Evolutionary conservation across 2,329 filamentous ascomycete species (phyloP).

Genomic region (Trichophyton rubrum): DNA sequence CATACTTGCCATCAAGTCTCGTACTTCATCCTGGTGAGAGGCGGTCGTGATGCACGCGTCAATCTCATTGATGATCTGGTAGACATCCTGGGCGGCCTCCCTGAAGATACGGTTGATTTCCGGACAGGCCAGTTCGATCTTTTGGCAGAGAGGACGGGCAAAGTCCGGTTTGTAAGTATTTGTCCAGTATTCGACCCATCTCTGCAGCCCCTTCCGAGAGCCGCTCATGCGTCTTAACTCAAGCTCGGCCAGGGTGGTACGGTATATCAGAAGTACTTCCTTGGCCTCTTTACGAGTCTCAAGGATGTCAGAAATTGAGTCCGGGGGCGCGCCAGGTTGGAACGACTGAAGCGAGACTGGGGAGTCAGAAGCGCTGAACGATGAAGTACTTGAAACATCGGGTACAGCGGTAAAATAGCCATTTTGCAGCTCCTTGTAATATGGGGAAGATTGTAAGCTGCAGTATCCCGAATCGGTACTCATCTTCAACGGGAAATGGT

Average conservation of each 20-base stretch:
- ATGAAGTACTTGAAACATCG: not conserved
- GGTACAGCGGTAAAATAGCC: not conserved
- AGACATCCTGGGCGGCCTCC: constrained; percentile 17
- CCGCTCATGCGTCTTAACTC: constrained; percentile 23
- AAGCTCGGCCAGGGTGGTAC: constrained; percentile 18
- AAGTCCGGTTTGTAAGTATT: constrained; percentile 17
- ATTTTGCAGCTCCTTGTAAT: not conserved
- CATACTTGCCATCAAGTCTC: constrained; percentile 17
- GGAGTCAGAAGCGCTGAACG: not conserved
- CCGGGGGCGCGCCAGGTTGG: not conserved
- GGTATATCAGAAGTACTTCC: constrained; percentile 19
- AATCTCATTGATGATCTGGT: constrained; percentile 16
- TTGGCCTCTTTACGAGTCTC: constrained; percentile 14
- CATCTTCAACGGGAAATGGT: not conserved
- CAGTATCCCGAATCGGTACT: not conserved
- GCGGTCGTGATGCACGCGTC: constrained; percentile 14
- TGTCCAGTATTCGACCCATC: constrained; percentile 23
- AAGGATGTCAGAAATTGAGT: constrained; percentile 12
- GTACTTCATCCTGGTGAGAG: constrained; percentile 16
- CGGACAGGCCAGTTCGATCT: constrained; percentile 11
- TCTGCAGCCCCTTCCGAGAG: constrained; percentile 18
- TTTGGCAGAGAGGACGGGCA: constrained; percentile 7
- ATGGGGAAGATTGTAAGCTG: not conserved
- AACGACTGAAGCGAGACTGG: not conserved
- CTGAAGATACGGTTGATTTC: constrained; percentile 20